Conservation (phyloP, 2,329 filamentous ascomycete genomes). For the Hypoxylon sp. region DNA sequence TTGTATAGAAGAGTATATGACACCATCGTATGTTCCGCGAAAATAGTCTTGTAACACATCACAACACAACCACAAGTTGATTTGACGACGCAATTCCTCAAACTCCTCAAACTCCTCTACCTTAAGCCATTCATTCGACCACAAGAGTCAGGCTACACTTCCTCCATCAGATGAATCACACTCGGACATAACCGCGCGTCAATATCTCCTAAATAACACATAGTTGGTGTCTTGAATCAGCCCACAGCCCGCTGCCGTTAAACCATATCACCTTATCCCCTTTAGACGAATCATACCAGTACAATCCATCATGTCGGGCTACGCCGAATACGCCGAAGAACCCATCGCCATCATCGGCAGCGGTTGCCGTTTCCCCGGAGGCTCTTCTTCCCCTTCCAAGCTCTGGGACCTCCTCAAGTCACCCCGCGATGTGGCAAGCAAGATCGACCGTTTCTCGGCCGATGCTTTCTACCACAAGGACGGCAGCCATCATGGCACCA, state of each 20-base stretch:
- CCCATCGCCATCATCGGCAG: constrained; percentile 62
- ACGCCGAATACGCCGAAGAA: constrained; percentile 44
- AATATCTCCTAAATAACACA: constrained; percentile 17
- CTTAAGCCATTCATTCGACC: constrained; percentile 22
- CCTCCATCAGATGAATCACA: constrained; percentile 19
- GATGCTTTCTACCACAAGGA: constrained; percentile 51
- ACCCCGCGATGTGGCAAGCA: constrained; percentile 45
- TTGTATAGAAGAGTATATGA: constrained; percentile 21
- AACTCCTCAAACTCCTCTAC: constrained; percentile 18
- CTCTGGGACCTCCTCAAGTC: constrained; percentile 56
- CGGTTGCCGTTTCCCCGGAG: constrained; percentile 60
- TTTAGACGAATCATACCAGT: constrained; percentile 17
- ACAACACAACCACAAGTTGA: constrained; percentile 14
- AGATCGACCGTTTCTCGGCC: constrained; percentile 49
- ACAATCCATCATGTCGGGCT: constrained; percentile 28
- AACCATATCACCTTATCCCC: not conserved
- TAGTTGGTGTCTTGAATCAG: constrained; percentile 17
- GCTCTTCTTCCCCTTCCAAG: constrained; percentile 53
- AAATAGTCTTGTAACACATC: constrained; percentile 17
- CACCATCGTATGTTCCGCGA: constrained; percentile 26
- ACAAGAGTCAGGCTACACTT: constrained; percentile 16
- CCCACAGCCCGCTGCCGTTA: constrained; percentile 23
- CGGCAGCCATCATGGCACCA: constrained; percentile 50
- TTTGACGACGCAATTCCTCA: constrained; percentile 16
- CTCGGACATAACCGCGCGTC: constrained; percentile 23